Conservation (phyloP, 768 basidiomycete genomes). For the Agaricus bisporus region DNA sequence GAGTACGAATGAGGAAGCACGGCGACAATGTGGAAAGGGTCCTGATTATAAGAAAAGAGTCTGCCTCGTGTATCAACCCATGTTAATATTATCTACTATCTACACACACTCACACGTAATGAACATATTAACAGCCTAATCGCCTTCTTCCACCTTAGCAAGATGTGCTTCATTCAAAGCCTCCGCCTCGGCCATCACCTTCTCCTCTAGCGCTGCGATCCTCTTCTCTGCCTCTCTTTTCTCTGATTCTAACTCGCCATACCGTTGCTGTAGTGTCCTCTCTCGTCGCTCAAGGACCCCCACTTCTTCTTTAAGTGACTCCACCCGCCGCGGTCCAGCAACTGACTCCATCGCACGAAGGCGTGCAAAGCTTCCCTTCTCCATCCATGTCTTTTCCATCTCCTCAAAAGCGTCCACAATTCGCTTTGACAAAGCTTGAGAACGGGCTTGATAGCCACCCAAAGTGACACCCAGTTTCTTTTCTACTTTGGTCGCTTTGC, state of each 20-base stretch:
- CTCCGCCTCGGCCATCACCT: conserved; percentile 81
- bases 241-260: conserved; percentile 78
- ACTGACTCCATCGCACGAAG: conserved; percentile 68
- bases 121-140: neutral
- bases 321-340: conserved; percentile 72
- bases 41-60: conserved; percentile 3
- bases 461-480: conserved; percentile 84
- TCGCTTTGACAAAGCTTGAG: conserved; percentile 57
- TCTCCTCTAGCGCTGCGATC: conserved; percentile 71
- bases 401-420: conserved; percentile 65
- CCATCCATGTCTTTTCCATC: conserved; percentile 58
- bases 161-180: conserved; percentile 73
- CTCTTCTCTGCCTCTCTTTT: conserved; percentile 52
- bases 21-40: neutral
- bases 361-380: conserved; percentile 74
- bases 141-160: conserved; percentile 47
- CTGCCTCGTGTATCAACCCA: conserved; percentile 8
- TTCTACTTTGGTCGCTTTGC: conserved; percentile 77
- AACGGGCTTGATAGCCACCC: conserved; percentile 87
- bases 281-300: conserved; percentile 74
- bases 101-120: neutral
- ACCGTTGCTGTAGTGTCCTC: conserved; percentile 69
- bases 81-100: conserved; percentile 8
- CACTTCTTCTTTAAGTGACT: conserved; percentile 83
- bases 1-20: conserved; percentile 4